Conservation (phyloP, 116 monocot genomes). For the Posidonia oceanica region DNA sequence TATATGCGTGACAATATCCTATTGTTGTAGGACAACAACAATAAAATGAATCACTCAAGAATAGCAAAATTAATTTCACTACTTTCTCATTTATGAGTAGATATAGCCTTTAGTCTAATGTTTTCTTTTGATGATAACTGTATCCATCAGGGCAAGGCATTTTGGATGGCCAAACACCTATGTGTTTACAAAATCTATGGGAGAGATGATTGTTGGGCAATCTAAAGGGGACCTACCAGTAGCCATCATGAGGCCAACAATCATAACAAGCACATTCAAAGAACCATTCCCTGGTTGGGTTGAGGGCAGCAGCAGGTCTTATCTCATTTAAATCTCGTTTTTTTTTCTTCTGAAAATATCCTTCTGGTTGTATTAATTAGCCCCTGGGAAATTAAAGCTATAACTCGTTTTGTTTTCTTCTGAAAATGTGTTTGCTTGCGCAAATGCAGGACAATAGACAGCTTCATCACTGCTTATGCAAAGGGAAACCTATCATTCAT, state of each 20-base stretch:
- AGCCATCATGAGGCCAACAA: conserved; percentile 59
- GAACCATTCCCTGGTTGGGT: conserved; percentile 89
- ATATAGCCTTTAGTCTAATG: too few species aligned
- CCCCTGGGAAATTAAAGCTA: too few species aligned
- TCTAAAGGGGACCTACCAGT: conserved; percentile 48
- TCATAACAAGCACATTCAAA: conserved; percentile 55
- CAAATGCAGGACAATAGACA: conserved; percentile 12
- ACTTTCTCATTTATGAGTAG: too few species aligned
- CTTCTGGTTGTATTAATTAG: too few species aligned
- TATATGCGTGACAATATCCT: too few species aligned
- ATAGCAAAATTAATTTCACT: neutral
- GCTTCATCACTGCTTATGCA: conserved; percentile 4
- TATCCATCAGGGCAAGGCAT: conserved; percentile 66
- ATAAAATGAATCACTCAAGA: too few species aligned
- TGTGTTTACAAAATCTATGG: conserved; percentile 90
- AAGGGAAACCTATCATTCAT: conserved; percentile 7
- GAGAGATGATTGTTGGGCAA: conserved; percentile 66
- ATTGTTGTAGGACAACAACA: too few species aligned
- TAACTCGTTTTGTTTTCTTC: too few species aligned
- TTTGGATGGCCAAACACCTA: conserved; percentile 86
- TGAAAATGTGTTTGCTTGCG: too few species aligned
- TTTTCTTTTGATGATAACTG: too few species aligned
- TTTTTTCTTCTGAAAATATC: too few species aligned
- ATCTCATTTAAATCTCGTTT: too few species aligned
- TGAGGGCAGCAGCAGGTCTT: conserved; percentile 84